These are phyloP conservation scores for Lojkania enalia DNA, from an alignment of 2,329 filamentous ascomycete genomes.

Conservation along the genomic window DNA sequence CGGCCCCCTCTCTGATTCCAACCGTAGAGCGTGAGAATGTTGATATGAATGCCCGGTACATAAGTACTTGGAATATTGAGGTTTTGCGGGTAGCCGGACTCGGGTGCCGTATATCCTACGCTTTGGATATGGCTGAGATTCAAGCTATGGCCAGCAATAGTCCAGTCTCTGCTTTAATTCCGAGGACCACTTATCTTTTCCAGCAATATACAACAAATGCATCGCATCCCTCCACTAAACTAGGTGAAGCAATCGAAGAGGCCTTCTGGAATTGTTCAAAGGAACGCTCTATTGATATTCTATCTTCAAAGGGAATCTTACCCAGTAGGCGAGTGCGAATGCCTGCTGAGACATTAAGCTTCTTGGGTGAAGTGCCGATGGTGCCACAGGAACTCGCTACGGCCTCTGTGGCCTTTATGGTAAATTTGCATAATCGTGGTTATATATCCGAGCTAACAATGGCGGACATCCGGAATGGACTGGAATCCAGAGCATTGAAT, in stretches of 20 bases:
- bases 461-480: constrained; percentile 79
- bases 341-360: constrained; percentile 69
- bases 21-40: constrained; percentile 97
- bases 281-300: constrained; percentile 75
- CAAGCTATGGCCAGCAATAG: constrained; percentile 62
- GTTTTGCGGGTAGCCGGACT: constrained; percentile 90
- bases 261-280: constrained; percentile 94
- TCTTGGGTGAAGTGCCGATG: constrained; percentile 86
- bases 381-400: constrained; percentile 76
- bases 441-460: constrained; percentile 87
- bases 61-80: constrained; percentile 93
- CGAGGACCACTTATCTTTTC: constrained; percentile 79
- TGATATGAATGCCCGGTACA: constrained; percentile 92
- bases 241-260: constrained; percentile 87
- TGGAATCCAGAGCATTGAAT: constrained; percentile 79
- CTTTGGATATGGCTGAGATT: constrained; percentile 71
- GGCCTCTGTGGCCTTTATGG: constrained; percentile 70
- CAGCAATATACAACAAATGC: constrained; percentile 87
- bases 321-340: constrained; percentile 83
- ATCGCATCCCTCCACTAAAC: constrained; percentile 82
- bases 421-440: constrained; percentile 79
- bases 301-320: constrained; percentile 85
- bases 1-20: constrained; percentile 92
- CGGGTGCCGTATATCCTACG: constrained; percentile 83
- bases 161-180: constrained; percentile 65